A percentile compares a stretch with the other conserved stretches of the same genome.
Conservation (phyloP, 768 basidiomycete genomes). For the Trametes gibbosa region DNA sequence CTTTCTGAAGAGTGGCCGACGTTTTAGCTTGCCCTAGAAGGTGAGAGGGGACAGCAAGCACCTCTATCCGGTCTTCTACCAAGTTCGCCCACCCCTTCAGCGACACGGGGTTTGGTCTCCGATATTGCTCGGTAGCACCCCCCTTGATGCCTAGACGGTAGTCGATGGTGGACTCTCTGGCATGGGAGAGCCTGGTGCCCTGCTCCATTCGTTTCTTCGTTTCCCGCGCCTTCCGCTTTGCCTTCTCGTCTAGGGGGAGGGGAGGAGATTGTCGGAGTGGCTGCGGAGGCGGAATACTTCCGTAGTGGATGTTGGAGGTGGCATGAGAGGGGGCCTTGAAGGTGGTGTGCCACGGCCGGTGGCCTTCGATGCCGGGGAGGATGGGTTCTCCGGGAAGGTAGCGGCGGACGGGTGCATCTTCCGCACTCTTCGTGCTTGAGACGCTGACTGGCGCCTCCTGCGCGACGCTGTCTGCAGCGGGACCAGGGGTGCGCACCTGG, state of each 20-base stretch:
- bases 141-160: slow-evolving; percentile 62
- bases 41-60: slow-evolving; percentile 25
- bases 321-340: slow-evolving; percentile 61
- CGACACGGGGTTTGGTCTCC: slow-evolving; percentile 52
- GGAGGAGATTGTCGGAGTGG: slow-evolving; percentile 13
- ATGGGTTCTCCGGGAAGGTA: slow-evolving; percentile 39
- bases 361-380: slow-evolving; percentile 52
- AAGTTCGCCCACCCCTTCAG: slow-evolving; percentile 75
- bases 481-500: slow-evolving; percentile 29
- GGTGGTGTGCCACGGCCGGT: slow-evolving; percentile 69
- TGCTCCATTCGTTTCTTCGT: slow-evolving; percentile 48
- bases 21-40: background rate
- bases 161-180: slow-evolving; percentile 73
- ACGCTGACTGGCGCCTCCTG: slow-evolving; percentile 17
- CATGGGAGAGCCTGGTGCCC: slow-evolving; percentile 56
- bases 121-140: slow-evolving; percentile 18
- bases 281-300: slow-evolving; percentile 38
- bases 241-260: slow-evolving; percentile 36
- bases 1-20: slow-evolving; percentile 43
- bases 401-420: slow-evolving; percentile 5
- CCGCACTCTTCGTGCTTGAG: background rate
- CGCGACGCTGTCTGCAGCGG: background rate
- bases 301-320: slow-evolving; percentile 50
- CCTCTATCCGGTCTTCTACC: slow-evolving; percentile 81
- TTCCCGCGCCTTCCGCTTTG: slow-evolving; percentile 46